A percentile compares a stretch with the other conserved stretches of the same genome.
phyloP scores from a whole-genome alignment of 768 basidiomycete genomes.

The Amanita molliuscula region DNA sequence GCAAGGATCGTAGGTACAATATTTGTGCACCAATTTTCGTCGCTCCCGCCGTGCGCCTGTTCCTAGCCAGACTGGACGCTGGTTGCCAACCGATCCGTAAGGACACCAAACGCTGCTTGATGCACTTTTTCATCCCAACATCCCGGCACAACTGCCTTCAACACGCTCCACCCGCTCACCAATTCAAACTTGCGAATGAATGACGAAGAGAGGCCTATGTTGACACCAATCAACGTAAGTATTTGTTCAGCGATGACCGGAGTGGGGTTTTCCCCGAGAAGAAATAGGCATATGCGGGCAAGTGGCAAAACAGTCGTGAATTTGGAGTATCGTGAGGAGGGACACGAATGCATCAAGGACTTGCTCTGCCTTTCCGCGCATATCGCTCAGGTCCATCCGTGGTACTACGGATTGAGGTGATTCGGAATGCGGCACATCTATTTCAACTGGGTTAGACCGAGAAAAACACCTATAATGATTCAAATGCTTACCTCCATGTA shows the following conservation, averaged over 20 bases:
- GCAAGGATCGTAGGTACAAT: too few species aligned
- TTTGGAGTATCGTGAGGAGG: slow-evolving; percentile 47
- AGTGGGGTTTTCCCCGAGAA: slow-evolving; percentile 69
- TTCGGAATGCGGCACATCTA: background rate
- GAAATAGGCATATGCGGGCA: slow-evolving; percentile 67
- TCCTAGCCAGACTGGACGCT: too few species aligned
- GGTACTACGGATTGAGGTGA: slow-evolving; percentile 53
- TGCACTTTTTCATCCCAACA: slow-evolving; percentile 66
- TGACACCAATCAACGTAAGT: slow-evolving; percentile 46
- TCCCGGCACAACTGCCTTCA: slow-evolving; percentile 57
- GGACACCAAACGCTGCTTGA: slow-evolving; percentile 54
- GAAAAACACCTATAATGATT: background rate
- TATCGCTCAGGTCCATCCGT: slow-evolving; percentile 36
- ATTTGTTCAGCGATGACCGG: slow-evolving; percentile 49
- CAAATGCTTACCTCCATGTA: slow-evolving; percentile 48
- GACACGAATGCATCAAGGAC: slow-evolving; percentile 58
- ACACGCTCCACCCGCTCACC: slow-evolving; percentile 72
- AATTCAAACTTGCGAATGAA: slow-evolving; percentile 81
- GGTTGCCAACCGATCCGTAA: slow-evolving; percentile 43
- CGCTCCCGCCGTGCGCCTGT: too few species aligned
- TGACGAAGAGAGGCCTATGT: slow-evolving; percentile 41
- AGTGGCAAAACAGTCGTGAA: slow-evolving; percentile 69
- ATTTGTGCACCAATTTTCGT: too few species aligned
- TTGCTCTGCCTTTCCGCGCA: slow-evolving; percentile 53
- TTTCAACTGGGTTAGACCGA: background rate